phyloP scores from a whole-genome alignment of 2,329 filamentous ascomycete species.

The Colletotrichum simmondsii region DNA sequence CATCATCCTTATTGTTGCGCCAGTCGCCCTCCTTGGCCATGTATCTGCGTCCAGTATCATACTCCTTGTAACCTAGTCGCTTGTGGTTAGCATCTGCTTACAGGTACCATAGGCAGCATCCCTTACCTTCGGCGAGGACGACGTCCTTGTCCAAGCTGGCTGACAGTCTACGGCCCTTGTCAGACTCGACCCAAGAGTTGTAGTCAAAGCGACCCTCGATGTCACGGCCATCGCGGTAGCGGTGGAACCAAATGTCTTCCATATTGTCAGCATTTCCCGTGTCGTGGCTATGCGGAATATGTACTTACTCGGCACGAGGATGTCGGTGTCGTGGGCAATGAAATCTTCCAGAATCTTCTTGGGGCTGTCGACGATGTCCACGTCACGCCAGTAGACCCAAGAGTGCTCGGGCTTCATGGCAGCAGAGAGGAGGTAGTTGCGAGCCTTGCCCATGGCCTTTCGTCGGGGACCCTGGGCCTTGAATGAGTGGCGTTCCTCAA shows the following conservation, averaged over 20 bases:
- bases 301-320: slow-evolving; percentile 90
- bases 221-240: slow-evolving; percentile 82
- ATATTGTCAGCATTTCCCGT: slow-evolving; percentile 31
- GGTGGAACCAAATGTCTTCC: slow-evolving; percentile 95
- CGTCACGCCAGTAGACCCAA: slow-evolving; percentile 99
- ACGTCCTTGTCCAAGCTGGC: slow-evolving; percentile 80
- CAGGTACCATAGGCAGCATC: not conserved
- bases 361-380: slow-evolving; percentile 94
- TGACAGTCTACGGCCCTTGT: slow-evolving; percentile 82
- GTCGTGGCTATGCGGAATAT: not conserved
- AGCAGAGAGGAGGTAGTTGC: slow-evolving; percentile 89
- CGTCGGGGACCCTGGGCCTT: slow-evolving; percentile 89
- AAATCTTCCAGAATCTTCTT: slow-evolving; percentile 93
- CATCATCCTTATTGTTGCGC: slow-evolving; percentile 89
- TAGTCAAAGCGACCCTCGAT: slow-evolving; percentile 99
- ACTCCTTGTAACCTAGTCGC: slow-evolving; percentile 86
- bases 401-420: slow-evolving; percentile 93
- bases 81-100: slow-evolving; percentile 34
- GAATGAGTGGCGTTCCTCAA: slow-evolving; percentile 87
- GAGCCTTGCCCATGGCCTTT: slow-evolving; percentile 88
- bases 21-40: slow-evolving; percentile 94
- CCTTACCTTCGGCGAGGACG: slow-evolving; percentile 86
- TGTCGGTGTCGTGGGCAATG: slow-evolving; percentile 90
- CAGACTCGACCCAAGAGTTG: slow-evolving; percentile 98
- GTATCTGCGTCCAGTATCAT: slow-evolving; percentile 88